A percentile compares a stretch with the other conserved stretches of the same genome.
Conservation (phyloP, 805 yeast species). For the Wickerhamiella vanderwaltii region DNA sequence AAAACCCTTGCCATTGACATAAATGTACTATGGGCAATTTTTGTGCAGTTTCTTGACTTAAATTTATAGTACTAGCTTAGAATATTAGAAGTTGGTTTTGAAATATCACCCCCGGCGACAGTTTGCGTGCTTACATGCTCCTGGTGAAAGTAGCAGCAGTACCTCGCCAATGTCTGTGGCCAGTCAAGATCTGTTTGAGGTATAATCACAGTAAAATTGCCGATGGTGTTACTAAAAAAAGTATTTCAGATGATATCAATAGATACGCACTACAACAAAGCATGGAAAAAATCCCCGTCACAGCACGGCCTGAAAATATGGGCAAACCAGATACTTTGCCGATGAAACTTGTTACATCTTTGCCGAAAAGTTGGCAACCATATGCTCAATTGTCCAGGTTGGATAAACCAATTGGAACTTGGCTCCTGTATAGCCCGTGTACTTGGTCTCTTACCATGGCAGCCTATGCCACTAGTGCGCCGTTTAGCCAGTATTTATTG, state of each 20-base stretch:
- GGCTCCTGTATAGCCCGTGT: constrained; percentile 70
- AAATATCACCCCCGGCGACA: neutral
- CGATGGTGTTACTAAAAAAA: neutral
- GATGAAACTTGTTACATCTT: constrained; percentile 24
- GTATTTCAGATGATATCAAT: neutral
- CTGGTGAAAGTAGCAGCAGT: neutral
- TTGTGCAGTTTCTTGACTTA: neutral
- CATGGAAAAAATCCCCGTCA: no score
- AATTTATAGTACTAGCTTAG: neutral
- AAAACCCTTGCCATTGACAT: no score
- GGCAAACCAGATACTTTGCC: constrained; percentile 23
- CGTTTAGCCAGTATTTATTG: constrained; percentile 46
- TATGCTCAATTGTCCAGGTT: constrained; percentile 85
- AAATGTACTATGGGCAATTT: no score
- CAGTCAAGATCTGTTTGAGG: neutral
- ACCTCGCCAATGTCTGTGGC: no score
- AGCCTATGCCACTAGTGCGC: constrained; percentile 54
- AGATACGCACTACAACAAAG: no score
- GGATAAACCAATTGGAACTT: constrained; percentile 94
- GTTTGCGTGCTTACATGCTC: constrained; percentile 3
- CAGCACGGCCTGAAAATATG: constrained; percentile 13
- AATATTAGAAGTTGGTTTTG: no score
- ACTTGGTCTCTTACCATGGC: constrained; percentile 92
- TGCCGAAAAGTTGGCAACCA: constrained; percentile 71
- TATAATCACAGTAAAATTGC: neutral